Evolutionary conservation across 2,329 filamentous ascomycete species (phyloP), one percentile per base, ranked within the genome.

Genomic region (Drechslerella coelobrocha): DNA sequence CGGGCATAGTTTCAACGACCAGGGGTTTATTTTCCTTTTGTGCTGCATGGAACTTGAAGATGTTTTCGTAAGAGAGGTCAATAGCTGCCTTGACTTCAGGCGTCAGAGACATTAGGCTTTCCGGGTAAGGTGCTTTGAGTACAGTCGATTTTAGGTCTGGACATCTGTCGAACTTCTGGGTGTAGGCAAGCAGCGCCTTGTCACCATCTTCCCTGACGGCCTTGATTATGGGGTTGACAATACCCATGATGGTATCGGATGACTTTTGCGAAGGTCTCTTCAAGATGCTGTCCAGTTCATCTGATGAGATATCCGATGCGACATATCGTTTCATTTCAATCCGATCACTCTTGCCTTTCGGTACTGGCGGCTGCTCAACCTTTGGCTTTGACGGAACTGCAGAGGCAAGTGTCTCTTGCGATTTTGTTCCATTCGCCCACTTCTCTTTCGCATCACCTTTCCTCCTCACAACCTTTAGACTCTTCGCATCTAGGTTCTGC

Each of bases 161-260:
- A 0, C 93, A 94, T 81, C 93, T 96, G 78, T 99, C 94, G 75
- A 99, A 99, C 79, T 95, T 96, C 84, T 97, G 92, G 0, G 94
- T 97, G 79, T 96, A 97, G 54, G 90, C 89, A 47, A 99, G 84
- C 23, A 99, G 84, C 2, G 91, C 92, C 76, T 89, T 89, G 80
- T 99, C 94, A 57, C 94, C 94, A 31, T 90, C 86, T 45, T 86
- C 84, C 61, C 88, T 89, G 61, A 99, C 89, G 51, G 92, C 90
- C 65, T 93, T 87, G 77, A 99, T 91, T 76, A 99, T 99, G 0
- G 94, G 94, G 34, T 86, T 87, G 68, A 96, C 91, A 56, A 97
- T 93, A 73, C 88, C 88, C 81, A 97, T 88, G 74, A 99, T 97
- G 66, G 90, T 86, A 21, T 97, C 93, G n/a, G 91, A 91, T 1